Conservation (phyloP, 129 eudicot genomes). For the Sambucus nigra region DNA sequence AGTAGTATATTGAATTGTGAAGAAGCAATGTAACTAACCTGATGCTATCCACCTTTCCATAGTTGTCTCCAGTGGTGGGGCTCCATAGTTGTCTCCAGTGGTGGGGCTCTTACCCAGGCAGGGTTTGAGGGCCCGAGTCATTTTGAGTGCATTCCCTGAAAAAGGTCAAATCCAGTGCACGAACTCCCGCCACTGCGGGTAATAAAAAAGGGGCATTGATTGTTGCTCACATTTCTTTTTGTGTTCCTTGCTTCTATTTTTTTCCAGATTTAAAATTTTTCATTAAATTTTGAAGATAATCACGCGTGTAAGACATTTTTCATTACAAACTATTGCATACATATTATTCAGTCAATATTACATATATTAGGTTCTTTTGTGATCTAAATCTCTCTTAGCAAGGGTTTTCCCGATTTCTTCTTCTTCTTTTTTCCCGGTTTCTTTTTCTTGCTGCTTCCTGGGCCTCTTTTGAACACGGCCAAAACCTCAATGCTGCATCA, state of each 20-base stretch:
- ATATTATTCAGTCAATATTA: slow-evolving; percentile 16
- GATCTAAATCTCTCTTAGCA: neutral
- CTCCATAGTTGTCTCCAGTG: slow-evolving; percentile 63
- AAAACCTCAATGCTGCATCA: slow-evolving; percentile 83
- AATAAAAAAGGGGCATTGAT: slow-evolving; percentile 27
- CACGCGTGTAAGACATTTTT: slow-evolving; percentile 2
- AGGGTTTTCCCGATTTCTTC: slow-evolving; percentile 16
- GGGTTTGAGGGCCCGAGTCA: slow-evolving; percentile 80
- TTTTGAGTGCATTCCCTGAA: slow-evolving; percentile 43
- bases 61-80: too few relatives aligned
- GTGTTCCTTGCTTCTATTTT: slow-evolving; percentile 4
- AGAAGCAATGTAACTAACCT: slow-evolving; percentile 22
- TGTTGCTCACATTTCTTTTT: slow-evolving; percentile 7
- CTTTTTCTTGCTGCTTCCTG: slow-evolving; percentile 42
- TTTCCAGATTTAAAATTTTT: slow-evolving; percentile 31
- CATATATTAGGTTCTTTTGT: slow-evolving; percentile 10
- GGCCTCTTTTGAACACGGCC: slow-evolving; percentile 79
- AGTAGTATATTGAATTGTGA: neutral
- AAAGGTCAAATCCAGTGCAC: too few relatives aligned
- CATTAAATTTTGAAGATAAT: slow-evolving; percentile 11
- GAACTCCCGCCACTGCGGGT: too few relatives aligned
- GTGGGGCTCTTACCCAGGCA: slow-evolving; percentile 91
- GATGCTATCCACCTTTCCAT: slow-evolving; percentile 16
- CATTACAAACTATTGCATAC: slow-evolving; percentile 4
- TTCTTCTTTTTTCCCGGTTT: slow-evolving; percentile 55